Conservation (phyloP, 768 basidiomycete species). For the Mycena belliarum region DNA sequence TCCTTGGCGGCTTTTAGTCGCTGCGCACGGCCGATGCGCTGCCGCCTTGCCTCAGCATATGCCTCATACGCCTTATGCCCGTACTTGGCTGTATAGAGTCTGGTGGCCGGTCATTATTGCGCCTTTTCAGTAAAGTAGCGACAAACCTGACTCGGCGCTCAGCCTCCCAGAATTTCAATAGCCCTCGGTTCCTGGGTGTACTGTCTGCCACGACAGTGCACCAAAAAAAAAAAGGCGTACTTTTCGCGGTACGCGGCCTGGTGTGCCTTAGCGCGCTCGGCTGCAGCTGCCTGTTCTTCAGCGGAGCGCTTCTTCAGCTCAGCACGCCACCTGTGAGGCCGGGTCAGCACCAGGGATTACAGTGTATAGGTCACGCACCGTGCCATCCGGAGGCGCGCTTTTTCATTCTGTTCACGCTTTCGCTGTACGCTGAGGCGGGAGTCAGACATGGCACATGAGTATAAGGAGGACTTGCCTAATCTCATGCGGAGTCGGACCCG, state of each 20-base stretch:
- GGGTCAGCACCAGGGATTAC: not conserved
- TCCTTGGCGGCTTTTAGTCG: not conserved
- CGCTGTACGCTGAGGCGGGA: not conserved
- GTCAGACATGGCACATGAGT: not conserved
- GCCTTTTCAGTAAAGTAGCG: not conserved
- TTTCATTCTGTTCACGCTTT: not conserved
- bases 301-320: not conserved
- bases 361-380: not conserved
- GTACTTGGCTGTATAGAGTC: not conserved
- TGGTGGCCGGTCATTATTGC: not conserved
- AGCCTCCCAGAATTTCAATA: not conserved
- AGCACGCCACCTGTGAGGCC: not conserved
- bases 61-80: not conserved
- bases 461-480: not conserved
- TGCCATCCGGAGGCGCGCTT: not conserved
- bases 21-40: not conserved
- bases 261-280: not conserved
- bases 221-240: not conserved
- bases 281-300: not conserved
- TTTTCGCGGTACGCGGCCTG: constrained; percentile 1
- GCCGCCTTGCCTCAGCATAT: not conserved
- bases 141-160: not conserved
- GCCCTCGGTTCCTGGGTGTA: not conserved
- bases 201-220: no score
- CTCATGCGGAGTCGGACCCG: not conserved